A percentile compares a stretch with the other conserved stretches of the same genome.
Evolutionary conservation across 2,329 filamentous ascomycete genomes (phyloP).

Genomic region (Neurospora sp.): DNA sequence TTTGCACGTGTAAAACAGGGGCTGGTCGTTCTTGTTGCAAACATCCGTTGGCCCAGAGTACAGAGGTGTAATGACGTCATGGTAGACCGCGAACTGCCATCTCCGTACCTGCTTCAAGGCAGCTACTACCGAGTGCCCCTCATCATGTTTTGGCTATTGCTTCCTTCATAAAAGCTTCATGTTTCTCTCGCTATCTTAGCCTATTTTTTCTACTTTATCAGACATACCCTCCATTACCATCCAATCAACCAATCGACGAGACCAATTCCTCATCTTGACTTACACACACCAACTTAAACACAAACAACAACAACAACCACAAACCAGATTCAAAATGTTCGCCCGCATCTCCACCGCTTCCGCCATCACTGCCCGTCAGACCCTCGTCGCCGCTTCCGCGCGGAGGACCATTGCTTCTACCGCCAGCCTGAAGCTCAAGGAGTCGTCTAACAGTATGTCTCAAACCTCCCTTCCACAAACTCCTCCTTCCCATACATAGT

Average conservation of each 20-base stretch:
- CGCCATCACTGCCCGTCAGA: background rate
- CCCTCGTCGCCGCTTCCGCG: background rate
- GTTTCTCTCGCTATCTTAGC: background rate
- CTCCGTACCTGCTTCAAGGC: background rate
- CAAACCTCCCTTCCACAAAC: background rate
- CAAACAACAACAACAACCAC: background rate
- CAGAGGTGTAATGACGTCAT: background rate
- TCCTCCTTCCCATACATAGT: background rate
- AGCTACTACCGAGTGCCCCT: background rate
- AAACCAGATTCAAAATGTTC: slow-evolving; percentile 1
- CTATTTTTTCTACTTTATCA: background rate
- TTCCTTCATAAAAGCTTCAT: background rate
- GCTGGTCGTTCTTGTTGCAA: background rate
- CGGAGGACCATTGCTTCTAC: background rate
- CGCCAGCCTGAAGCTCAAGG: background rate
- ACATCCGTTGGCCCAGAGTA: background rate
- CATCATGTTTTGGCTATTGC: background rate
- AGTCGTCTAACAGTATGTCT: background rate
- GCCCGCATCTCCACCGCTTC: slow-evolving; percentile 3
- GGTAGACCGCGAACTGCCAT: background rate
- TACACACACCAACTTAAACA: background rate
- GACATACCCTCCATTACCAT: background rate
- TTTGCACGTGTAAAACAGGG: background rate
- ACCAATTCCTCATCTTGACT: background rate
- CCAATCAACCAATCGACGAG: slow-evolving; percentile 1